Base-by-base conservation (phyloP, 805 yeast genomes). In the Myxozyma neotropica region DNA sequence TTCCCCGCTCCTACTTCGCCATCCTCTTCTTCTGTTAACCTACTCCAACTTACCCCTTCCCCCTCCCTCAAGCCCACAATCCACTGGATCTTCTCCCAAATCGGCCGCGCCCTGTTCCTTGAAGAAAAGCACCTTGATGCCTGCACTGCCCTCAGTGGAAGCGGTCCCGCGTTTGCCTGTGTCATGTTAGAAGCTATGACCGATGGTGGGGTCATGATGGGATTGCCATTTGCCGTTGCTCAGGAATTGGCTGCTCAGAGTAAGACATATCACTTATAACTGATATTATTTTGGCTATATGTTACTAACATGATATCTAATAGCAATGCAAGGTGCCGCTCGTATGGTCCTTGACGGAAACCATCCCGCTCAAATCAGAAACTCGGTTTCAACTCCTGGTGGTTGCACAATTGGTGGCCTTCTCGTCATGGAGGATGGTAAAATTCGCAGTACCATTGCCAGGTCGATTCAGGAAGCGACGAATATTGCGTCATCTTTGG, bases 331-430 rank as follows among this genome's bases (percentile, higher is more conserved):
- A 48, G 99, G 99, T 24, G 88, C 97, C 13, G 93, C 94, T 15
- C 85, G 84, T 74, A 88, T 94, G 97, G 92, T 87, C 0, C 81
- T 86, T 64, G 82, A 83, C 27, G 91, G 89, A 2, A 83, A 80
- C 45, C 97, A 93, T 70, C 99, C 99, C 10, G 93, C 94, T 19
- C 89, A 82, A 12, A 80, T 94, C 72, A 89, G 89, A 72, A 85
- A 88, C 72, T 86, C 85, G 68, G 94, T 94, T 7, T 91, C 97
- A 72, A 94, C 99, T 0, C 99, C 99, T 24, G 99, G 94, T 31
- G 99, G 99, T 35, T 92, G 97, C 52, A 94, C 99, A 3, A 94
- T 94, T 72, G 96, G 96, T 8, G 99, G 99, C 0, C 78, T 94
- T 59, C 81, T 93, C 74, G 89, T 85, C 65, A 84, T 94, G 87